A percentile compares a stretch with the other conserved stretches of the same genome.
These are phyloP conservation scores for Eragrostis tef DNA, from an alignment of 202 grass and related monocot species.

Conservation along the genomic window DNA sequence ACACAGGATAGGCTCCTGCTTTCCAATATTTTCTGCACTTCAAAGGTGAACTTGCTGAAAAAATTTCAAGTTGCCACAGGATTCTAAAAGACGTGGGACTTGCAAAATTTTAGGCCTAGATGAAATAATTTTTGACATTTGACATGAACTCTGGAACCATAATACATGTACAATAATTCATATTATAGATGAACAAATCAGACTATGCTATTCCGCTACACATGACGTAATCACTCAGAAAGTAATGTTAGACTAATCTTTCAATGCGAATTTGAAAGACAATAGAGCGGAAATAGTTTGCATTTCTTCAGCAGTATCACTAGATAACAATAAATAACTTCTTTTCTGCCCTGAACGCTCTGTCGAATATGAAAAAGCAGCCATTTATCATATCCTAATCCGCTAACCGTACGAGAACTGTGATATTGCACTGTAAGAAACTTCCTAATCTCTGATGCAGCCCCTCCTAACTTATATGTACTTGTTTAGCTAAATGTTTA, in stretches of 20 bases:
- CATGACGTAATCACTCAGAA: not conserved
- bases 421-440: not conserved
- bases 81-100: not conserved
- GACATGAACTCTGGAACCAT: not conserved
- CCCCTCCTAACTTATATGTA: no score
- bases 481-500: no score
- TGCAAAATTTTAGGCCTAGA: not conserved
- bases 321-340: not conserved
- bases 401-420: not conserved
- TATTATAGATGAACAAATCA: not conserved
- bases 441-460: no score
- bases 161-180: not conserved
- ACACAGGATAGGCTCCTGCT: conserved; percentile 49
- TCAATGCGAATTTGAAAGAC: not conserved
- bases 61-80: conserved; percentile 1
- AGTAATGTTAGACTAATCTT: not conserved
- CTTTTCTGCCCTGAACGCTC: not conserved
- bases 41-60: not conserved
- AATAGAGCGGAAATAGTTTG: not conserved
- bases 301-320: not conserved
- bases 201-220: not conserved
- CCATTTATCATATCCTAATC: not conserved
- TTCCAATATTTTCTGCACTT: conserved; percentile 62
- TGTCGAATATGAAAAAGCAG: not conserved
- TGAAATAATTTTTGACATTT: not conserved